Evolutionary conservation across 225 moss, liverwort and hornwort genomes (phyloP).

Genomic region (Polytrichum commune): DNA sequence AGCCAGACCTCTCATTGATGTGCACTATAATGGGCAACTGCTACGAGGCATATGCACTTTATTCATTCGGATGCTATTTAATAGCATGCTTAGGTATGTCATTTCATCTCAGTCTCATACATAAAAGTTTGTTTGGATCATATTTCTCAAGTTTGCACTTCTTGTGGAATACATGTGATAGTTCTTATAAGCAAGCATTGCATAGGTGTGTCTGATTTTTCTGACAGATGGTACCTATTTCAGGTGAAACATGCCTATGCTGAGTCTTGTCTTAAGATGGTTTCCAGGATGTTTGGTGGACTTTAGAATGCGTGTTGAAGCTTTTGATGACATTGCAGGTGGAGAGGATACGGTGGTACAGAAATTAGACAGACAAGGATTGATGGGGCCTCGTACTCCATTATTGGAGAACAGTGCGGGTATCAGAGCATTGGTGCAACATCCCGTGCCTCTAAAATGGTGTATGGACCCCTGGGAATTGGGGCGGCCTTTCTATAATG

Average conservation of each 20-base stretch:
- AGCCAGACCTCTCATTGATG: constrained; percentile 61
- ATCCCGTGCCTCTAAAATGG: constrained; percentile 81
- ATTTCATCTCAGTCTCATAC: background rate
- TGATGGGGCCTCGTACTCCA: constrained; percentile 80
- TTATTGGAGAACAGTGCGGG: constrained; percentile 67
- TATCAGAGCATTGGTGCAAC: constrained; percentile 78
- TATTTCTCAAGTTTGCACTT: no score
- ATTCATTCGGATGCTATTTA: constrained; percentile 95
- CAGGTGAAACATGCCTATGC: no score
- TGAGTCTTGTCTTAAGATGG: no score
- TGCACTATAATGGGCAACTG: constrained; percentile 94
- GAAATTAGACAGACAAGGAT: constrained; percentile 87
- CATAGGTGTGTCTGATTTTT: no score
- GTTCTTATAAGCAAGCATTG: background rate
- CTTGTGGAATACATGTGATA: background rate
- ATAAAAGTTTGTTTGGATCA: no score
- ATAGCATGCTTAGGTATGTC: constrained; percentile 97
- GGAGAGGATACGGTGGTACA: constrained; percentile 82
- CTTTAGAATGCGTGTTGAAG: no score
- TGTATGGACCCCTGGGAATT: constrained; percentile 87
- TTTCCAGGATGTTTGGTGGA: no score
- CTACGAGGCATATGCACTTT: constrained; percentile 95
- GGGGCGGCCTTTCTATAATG: constrained; percentile 87
- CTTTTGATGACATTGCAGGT: constrained; percentile 42
- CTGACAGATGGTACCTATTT: no score